Conservation (phyloP, 164 flowering plant genomes). For the Magnolia officinalis region DNA sequence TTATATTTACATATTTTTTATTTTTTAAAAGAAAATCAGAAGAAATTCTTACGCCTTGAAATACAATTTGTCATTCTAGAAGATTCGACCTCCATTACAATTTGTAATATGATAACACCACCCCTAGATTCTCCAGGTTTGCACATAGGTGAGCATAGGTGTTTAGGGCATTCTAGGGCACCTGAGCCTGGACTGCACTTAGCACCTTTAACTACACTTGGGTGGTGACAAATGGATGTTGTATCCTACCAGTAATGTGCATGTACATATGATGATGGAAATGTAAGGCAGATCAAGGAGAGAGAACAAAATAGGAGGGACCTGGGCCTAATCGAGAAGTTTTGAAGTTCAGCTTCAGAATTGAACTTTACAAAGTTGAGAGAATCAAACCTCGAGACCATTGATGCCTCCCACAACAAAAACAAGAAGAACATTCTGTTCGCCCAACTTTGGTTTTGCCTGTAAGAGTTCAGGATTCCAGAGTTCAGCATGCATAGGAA, state of each 20-base stretch:
- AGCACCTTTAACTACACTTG: neutral
- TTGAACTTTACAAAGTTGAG: neutral
- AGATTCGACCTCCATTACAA: too few relatives aligned
- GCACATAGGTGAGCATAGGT: neutral
- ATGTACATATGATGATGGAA: too few relatives aligned
- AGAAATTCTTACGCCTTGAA: too few relatives aligned
- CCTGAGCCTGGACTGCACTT: neutral
- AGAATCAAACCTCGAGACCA: conserved; percentile 64
- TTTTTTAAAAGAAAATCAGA: too few relatives aligned
- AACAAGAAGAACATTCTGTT: conserved; percentile 74
- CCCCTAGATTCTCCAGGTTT: neutral
- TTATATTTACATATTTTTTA: too few relatives aligned
- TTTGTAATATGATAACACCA: neutral
- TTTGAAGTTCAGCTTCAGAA: neutral
- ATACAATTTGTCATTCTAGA: too few relatives aligned
- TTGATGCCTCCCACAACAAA: conserved; percentile 91
- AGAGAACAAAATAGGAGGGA: neutral
- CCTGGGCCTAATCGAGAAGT: neutral
- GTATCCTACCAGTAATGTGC: neutral
- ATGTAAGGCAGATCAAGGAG: neutral
- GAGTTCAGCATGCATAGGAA: neutral
- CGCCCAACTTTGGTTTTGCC: conserved; percentile 89
- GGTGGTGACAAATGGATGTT: too few relatives aligned
- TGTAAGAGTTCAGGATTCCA: conserved; percentile 27
- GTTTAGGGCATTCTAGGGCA: neutral